Evolutionary conservation across 176 grass and related monocot genomes (phyloP).

Genomic region (Alloteropsis semialata): DNA sequence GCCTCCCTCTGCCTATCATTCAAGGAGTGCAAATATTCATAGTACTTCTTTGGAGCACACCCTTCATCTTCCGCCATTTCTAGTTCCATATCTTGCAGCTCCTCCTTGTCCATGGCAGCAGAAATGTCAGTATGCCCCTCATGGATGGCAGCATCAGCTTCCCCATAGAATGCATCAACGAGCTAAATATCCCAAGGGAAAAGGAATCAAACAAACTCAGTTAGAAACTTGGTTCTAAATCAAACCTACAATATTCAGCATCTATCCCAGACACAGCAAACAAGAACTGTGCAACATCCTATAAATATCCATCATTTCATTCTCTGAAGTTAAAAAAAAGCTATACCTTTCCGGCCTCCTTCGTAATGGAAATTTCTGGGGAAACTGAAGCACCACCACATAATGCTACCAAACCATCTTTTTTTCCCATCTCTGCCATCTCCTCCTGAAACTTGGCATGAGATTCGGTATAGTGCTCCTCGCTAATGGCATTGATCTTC

Average conservation of each 20-base stretch:
- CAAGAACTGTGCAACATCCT: not conserved
- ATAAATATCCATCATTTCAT: not conserved
- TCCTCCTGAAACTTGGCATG: conserved; percentile 24
- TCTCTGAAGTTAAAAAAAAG: conserved; percentile 1
- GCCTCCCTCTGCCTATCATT: conserved; percentile 79
- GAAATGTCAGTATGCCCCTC: conserved; percentile 33
- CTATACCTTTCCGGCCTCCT: conserved; percentile 25
- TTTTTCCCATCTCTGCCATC: not conserved
- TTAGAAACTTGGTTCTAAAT: conserved; percentile 1
- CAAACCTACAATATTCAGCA: not conserved
- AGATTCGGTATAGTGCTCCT: conserved; percentile 8
- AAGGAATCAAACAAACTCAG: conserved; percentile 10
- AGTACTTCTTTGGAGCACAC: conserved; percentile 61
- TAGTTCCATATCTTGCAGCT: conserved; percentile 13
- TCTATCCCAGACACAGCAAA: not conserved
- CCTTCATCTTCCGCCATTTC: conserved; percentile 34
- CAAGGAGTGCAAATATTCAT: conserved; percentile 79
- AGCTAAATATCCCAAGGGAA: conserved; percentile 36
- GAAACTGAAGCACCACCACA: conserved; percentile 50
- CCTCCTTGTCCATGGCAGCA: conserved; percentile 25
- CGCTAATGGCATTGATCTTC: conserved; percentile 25
- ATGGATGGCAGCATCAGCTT: conserved; percentile 45
- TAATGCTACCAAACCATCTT: conserved; percentile 42
- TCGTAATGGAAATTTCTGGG: conserved; percentile 42
- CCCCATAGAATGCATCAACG: conserved; percentile 49